These are phyloP conservation scores for Brassica cretica DNA, from an alignment of 345 rosid species.

Conservation along the genomic window DNA sequence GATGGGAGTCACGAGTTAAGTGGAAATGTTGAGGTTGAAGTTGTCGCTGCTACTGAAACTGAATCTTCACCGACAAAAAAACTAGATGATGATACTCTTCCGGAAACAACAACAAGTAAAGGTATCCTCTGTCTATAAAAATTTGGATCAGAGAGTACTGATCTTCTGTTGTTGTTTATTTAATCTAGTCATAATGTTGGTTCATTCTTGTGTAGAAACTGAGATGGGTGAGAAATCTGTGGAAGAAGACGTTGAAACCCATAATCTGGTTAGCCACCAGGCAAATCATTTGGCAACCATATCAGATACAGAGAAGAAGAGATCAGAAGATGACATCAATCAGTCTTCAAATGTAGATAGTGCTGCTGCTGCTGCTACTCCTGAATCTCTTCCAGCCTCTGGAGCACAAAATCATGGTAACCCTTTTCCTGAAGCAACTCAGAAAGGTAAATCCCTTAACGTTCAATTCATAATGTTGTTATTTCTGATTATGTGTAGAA, in stretches of 20 bases:
- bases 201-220: slow-evolving; percentile 18
- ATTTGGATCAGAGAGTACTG: not conserved
- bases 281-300: not conserved
- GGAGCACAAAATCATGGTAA: not conserved
- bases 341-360: slow-evolving; percentile 18
- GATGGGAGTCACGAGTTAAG: slow-evolving; percentile 5
- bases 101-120: slow-evolving; percentile 22
- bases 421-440: not conserved
- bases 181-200: not conserved
- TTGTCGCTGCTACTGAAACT: slow-evolving; percentile 31
- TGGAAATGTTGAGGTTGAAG: not conserved
- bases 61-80: slow-evolving; percentile 35
- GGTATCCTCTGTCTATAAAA: not conserved
- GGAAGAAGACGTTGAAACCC: not conserved
- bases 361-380: slow-evolving; percentile 9
- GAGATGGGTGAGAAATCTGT: not conserved
- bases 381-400: not conserved
- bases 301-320: not conserved
- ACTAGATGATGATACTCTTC: slow-evolving; percentile 18
- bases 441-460: slow-evolving; percentile 18
- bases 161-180: not conserved
- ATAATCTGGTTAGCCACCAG: not conserved
- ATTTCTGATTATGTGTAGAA: slow-evolving; percentile 10
- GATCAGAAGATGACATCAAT: slow-evolving; percentile 11
- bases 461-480: not conserved